Base-by-base conservation (phyloP, 768 basidiomycete species). In the Tylopilus rubrobrunneus region DNA sequence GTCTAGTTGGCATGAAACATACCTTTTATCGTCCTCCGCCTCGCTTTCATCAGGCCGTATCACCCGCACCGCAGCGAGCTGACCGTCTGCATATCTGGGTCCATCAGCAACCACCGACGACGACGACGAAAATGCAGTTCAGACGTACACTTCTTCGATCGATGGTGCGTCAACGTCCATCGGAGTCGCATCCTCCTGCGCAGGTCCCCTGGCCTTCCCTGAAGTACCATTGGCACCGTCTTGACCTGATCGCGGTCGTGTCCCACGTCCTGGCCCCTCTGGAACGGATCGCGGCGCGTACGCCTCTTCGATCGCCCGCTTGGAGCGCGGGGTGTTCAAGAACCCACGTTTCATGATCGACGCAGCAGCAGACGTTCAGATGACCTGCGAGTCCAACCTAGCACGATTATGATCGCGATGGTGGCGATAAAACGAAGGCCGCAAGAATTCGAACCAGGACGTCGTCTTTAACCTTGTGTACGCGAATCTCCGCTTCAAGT, bases 341-440 rank as follows among this genome's bases (percentile, higher is more conserved):
- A 69, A 61, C 0, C 62, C 65, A 5, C 62, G 64, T 39, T 61
- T 61, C 67, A 67, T 37, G 36, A 14, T 68, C 23, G 41, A 34
- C 14, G 5, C 36, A 37, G 31, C 31, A 31, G 31, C 1, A 17
- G 11, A 31, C 6, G 42, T 33, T 42, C 14, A 40, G 21, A 41
- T 12, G 5, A 23, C 2, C 14, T 34, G 31, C 34, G 34, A 34
- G 14, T 3, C 12, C 14, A 15, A 5, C 12, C 14, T 34, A 7
- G 31, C 31, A 31, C 31, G 31, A 39, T 34, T 4, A 29, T 5
- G 21, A 12, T 41, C 3, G 47, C 7, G 46, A 34, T 7, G 34
- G 43, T 54, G 28, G 15, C 31, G 31, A 31, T 31, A 11, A 11
- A 11, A 31, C 31, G 31, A 8, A 8, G 10, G 7, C 31, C 10